Percentiles rank a stretch among this genome's conserved stretches.
Evolutionary conservation across 768 basidiomycete genomes (phyloP).

Genomic region (Tricholoma sp.): DNA sequence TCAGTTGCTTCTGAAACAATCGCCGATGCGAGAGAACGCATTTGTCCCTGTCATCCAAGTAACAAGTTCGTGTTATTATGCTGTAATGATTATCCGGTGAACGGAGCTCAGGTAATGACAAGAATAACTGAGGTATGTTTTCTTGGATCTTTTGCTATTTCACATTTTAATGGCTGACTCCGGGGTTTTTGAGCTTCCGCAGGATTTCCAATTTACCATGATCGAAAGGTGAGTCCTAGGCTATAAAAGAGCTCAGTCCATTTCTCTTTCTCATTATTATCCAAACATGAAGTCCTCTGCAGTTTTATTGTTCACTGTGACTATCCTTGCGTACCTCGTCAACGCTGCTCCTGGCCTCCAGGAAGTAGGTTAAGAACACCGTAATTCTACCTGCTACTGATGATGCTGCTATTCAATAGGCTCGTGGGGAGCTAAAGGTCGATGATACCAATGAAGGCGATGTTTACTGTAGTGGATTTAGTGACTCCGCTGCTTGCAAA

Average conservation of each 20-base stretch:
- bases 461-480: neutral
- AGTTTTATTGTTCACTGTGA: neutral
- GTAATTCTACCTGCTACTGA: too few species aligned
- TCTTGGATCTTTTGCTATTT: neutral
- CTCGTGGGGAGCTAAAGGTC: too few species aligned
- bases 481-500: neutral
- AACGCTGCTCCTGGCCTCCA: neutral
- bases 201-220: neutral
- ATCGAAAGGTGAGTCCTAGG: neutral
- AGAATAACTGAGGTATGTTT: neutral
- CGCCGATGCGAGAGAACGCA: too few species aligned
- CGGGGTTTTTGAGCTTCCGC: neutral
- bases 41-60: too few species aligned
- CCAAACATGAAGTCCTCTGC: neutral
- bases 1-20: too few species aligned
- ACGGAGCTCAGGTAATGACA: neutral
- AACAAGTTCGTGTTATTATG: too few species aligned
- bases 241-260: neutral
- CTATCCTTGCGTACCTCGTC: neutral
- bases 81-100: neutral
- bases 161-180: neutral
- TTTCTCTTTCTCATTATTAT: neutral
- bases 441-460: too few species aligned
- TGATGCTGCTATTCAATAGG: too few species aligned
- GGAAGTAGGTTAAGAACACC: too few species aligned